Evolutionary conservation across 2,329 filamentous ascomycete genomes (phyloP), one percentile per base, ranked within the genome.

Genomic region (Epichloe sp.): DNA sequence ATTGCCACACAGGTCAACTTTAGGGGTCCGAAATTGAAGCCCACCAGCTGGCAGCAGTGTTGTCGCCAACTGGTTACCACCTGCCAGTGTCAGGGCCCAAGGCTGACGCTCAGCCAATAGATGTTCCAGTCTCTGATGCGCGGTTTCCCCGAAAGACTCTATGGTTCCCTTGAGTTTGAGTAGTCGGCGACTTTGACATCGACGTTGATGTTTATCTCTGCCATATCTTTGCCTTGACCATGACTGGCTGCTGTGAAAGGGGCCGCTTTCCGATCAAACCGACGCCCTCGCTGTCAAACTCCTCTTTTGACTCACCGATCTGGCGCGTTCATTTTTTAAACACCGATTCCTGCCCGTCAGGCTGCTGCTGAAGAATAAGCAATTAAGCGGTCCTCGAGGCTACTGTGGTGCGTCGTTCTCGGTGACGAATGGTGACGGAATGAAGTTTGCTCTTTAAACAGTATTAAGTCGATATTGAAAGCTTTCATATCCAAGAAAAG

Each of bases 301-400:
- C 36, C n/a, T 12, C 19, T 14, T 10, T 15, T 26, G 7, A 67
- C 75, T 64, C 57, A 78, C 76, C 76, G 69, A 61, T 79, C 76
- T 17, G 76, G 76, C 12, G 76, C 76, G 67, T 79, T 79, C 76
- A 79, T 78, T 31, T 31, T 58, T 55, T 8, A 26, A 53, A 17
- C 19, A 26, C 42, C 41, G 21, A 15, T 48, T 34, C n/a, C 46
- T 48, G 8, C n/a, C 49, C 5, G 38, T 19, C 41, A 17, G 15
- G 14, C 12, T 15, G 40, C 37, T 37, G 38, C 37, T 19, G n/a
- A 37, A 17, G 19, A 40, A 6, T 7, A 23, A 19, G 17, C 7
- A 17, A 26, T 26, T n/a, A 17, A 26, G 14, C 15, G 14, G 19
- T 38, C 45, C 8, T 23, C 35, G 26, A 7, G 23, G n/a, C 7